phyloP scores from a whole-genome alignment of 2,329 filamentous ascomycete genomes.

The Trichoderma afroharzianum region DNA sequence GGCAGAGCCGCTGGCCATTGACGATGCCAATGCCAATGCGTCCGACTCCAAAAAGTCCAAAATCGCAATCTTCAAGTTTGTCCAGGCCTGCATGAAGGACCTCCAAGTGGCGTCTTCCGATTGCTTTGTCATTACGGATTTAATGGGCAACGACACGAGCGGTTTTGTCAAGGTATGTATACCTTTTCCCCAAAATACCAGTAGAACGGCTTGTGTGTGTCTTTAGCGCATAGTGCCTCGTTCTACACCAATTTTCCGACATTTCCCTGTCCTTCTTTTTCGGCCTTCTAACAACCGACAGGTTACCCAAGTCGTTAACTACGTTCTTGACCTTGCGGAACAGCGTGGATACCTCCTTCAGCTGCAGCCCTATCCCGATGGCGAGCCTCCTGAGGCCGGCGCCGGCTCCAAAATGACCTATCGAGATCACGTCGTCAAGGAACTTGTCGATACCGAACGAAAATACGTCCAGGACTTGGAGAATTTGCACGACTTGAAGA shows the following conservation, averaged over 20 bases:
- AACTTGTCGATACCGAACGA: slow-evolving; percentile 89
- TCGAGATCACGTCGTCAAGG: slow-evolving; percentile 83
- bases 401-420: slow-evolving; percentile 67
- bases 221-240: neutral
- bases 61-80: slow-evolving; percentile 85
- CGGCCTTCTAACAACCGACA: slow-evolving; percentile 17
- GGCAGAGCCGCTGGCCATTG: slow-evolving; percentile 62
- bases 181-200: neutral
- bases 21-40: slow-evolving; percentile 52
- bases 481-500: slow-evolving; percentile 88
- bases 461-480: slow-evolving; percentile 98
- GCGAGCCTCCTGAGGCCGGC: slow-evolving; percentile 40
- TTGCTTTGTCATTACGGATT: slow-evolving; percentile 86
- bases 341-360: slow-evolving; percentile 69
- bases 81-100: slow-evolving; percentile 82
- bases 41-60: slow-evolving; percentile 76
- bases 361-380: slow-evolving; percentile 55
- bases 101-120: slow-evolving; percentile 75
- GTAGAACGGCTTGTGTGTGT: neutral
- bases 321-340: slow-evolving; percentile 82
- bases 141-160: slow-evolving; percentile 91
- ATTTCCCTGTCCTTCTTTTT: neutral
- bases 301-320: slow-evolving; percentile 88
- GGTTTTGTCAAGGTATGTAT: slow-evolving; percentile 92
- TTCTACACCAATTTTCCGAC: neutral